Conservation (phyloP, 495 filamentous ascomycete genomes). For the Emericellopsis terricola region DNA sequence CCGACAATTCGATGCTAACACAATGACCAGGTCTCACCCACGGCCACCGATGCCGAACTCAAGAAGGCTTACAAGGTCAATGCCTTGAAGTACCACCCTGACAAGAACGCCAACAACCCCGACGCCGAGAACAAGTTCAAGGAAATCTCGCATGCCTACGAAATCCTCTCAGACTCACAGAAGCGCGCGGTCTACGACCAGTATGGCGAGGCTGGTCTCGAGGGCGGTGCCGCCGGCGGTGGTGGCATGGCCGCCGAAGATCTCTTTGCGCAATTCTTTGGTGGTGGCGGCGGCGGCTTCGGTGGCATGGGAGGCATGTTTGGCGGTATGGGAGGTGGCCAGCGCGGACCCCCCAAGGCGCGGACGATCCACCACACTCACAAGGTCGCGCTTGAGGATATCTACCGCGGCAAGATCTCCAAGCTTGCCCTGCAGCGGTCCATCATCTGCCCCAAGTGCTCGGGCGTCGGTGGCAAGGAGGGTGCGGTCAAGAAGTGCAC, state of each 20-base stretch:
- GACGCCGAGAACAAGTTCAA: conserved; percentile 96
- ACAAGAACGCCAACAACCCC: conserved; percentile 92
- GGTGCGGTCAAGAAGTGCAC: conserved; percentile 83
- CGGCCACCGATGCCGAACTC: conserved; percentile 57
- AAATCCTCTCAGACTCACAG: conserved; percentile 77
- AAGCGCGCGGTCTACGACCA: conserved; percentile 90
- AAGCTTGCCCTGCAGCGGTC: conserved; percentile 96
- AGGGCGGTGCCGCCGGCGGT: conserved; percentile 60
- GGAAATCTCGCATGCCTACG: conserved; percentile 87
- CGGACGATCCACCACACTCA: conserved; percentile 93
- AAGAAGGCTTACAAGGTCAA: conserved; percentile 85
- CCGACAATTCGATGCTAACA: no score
- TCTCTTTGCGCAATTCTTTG: conserved; percentile 83
- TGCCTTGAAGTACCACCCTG: conserved; percentile 81
- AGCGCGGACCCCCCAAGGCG: conserved; percentile 79
- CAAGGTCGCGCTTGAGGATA: conserved; percentile 93
- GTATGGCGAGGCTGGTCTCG: conserved; percentile 90
- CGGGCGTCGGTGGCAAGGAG: conserved; percentile 92
- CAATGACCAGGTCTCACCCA: conserved; percentile 57
- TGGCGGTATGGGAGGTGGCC: conserved; percentile 68
- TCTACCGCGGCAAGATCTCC: conserved; percentile 94
- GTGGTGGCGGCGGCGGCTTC: conserved; percentile 56
- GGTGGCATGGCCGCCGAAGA: conserved; percentile 96
- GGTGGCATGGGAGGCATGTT: conserved; percentile 63
- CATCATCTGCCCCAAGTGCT: conserved; percentile 88